Percentiles rank a stretch among this genome's conserved stretches.
phyloP scores from a whole-genome alignment of 2,329 filamentous ascomycete genomes.

The Penicillium freii region DNA sequence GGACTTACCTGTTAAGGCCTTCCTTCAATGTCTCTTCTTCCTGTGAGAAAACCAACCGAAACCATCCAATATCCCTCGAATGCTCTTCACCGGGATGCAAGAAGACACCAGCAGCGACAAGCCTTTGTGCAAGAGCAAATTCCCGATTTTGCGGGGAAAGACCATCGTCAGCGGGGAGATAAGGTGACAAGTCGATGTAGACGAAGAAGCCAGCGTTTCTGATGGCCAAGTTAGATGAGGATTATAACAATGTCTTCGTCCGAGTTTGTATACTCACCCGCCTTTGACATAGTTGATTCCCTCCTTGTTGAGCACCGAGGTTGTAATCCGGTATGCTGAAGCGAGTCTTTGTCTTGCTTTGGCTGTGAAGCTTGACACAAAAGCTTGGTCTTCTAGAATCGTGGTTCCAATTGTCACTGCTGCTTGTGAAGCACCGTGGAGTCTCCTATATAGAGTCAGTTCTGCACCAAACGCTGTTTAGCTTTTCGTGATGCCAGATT shows the following conservation, averaged over 20 bases:
- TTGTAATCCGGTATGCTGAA: slow-evolving; percentile 30
- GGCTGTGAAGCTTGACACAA: slow-evolving; percentile 34
- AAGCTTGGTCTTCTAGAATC: slow-evolving; percentile 36
- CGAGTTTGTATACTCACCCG: slow-evolving; percentile 20
- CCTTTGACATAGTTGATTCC: slow-evolving; percentile 40
- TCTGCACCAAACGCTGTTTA: too few relatives aligned
- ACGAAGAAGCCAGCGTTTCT: slow-evolving; percentile 50
- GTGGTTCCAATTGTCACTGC: slow-evolving; percentile 31
- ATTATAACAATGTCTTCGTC: not conserved
- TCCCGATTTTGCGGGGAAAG: slow-evolving; percentile 37
- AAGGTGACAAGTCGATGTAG: slow-evolving; percentile 46
- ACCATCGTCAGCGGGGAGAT: slow-evolving; percentile 29
- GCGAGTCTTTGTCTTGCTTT: slow-evolving; percentile 27
- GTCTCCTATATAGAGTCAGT: slow-evolving; percentile 20
- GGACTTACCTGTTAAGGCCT: slow-evolving; percentile 34
- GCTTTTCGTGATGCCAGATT: not conserved
- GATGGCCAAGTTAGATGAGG: not conserved
- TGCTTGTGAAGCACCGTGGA: slow-evolving; percentile 28
- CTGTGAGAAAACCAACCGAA: slow-evolving; percentile 53
- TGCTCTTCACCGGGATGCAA: slow-evolving; percentile 50
- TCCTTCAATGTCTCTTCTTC: slow-evolving; percentile 36
- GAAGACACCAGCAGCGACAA: slow-evolving; percentile 51
- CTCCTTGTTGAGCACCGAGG: slow-evolving; percentile 34
- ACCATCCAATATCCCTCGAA: slow-evolving; percentile 51
- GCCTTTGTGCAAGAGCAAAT: slow-evolving; percentile 45